phyloP scores from a whole-genome alignment of 2,329 filamentous ascomycete genomes.

The Nemania sp. region DNA sequence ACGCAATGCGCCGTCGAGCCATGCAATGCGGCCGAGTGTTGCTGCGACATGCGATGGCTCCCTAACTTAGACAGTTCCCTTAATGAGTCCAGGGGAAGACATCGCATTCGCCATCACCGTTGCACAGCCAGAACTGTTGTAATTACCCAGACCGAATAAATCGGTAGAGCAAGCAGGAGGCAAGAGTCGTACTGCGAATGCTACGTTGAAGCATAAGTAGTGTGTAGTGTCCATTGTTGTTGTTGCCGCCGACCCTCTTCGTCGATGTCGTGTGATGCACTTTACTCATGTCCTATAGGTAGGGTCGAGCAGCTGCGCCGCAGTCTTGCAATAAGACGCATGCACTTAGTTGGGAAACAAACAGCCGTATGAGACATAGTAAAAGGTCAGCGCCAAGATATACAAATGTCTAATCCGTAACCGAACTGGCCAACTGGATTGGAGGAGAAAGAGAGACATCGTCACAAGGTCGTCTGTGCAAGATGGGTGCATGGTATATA shows the following conservation, averaged over 20 bases:
- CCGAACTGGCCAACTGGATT: not conserved
- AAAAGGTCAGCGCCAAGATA: slow-evolving; percentile 7
- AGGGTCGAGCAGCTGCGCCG: slow-evolving; percentile 15
- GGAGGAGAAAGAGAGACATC: not conserved
- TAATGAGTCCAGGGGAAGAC: too few relatives aligned
- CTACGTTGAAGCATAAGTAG: slow-evolving; percentile 13
- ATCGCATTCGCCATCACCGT: not conserved
- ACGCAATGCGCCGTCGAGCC: slow-evolving; percentile 17
- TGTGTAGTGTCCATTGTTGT: slow-evolving; percentile 15
- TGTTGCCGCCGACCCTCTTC: not conserved
- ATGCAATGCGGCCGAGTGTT: slow-evolving; percentile 6
- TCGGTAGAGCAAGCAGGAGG: not conserved
- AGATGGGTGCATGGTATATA: not conserved
- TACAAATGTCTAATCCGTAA: slow-evolving; percentile 6
- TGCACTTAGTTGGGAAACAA: slow-evolving; percentile 2
- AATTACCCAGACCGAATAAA: not conserved
- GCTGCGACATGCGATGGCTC: not conserved
- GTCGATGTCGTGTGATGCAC: slow-evolving; percentile 15
- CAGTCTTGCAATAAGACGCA: slow-evolving; percentile 4
- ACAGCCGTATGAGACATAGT: not conserved
- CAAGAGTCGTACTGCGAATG: slow-evolving; percentile 9
- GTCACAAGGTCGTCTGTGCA: not conserved
- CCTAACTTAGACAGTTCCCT: too few relatives aligned
- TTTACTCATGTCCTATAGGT: slow-evolving; percentile 4
- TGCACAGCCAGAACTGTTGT: not conserved